Evolutionary conservation across 495 filamentous ascomycete species (phyloP).

Genomic region (Tuber microsphaerosporum): DNA sequence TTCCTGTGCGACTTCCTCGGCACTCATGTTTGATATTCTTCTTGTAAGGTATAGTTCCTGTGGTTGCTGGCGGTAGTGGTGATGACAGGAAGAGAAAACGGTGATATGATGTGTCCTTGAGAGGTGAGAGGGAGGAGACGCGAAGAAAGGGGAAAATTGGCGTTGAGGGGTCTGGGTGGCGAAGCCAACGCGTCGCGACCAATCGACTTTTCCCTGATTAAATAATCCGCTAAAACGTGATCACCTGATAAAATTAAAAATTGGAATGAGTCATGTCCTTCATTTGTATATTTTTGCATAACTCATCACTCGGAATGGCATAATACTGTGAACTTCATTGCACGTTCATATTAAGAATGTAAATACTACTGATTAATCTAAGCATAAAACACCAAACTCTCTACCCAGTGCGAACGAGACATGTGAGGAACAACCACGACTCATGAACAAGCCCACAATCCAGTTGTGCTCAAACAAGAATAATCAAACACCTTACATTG

Average conservation of each 20-base stretch:
- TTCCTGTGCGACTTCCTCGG: slow-evolving; percentile 53
- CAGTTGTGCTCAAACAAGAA: background rate
- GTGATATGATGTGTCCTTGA: background rate
- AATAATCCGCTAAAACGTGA: background rate
- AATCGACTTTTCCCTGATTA: background rate
- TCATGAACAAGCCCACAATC: background rate
- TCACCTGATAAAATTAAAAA: background rate
- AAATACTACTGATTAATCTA: background rate
- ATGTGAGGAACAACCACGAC: background rate
- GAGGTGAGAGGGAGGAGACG: slow-evolving; percentile 23
- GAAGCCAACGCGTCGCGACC: background rate
- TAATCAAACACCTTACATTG: background rate
- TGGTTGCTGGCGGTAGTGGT: background rate
- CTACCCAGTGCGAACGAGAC: background rate
- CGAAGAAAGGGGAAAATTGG: slow-evolving; percentile 19
- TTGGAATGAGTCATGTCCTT: background rate
- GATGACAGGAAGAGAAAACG: background rate
- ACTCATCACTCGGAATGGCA: background rate
- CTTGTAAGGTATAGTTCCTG: background rate
- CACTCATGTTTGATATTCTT: slow-evolving; percentile 48
- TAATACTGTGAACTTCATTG: background rate
- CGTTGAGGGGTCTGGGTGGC: slow-evolving; percentile 23
- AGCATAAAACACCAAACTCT: background rate
- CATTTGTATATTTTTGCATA: background rate
- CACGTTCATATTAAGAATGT: background rate